phyloP scores from a whole-genome alignment of 2,329 filamentous ascomycete species.

The Cryphonectria parasitica region DNA sequence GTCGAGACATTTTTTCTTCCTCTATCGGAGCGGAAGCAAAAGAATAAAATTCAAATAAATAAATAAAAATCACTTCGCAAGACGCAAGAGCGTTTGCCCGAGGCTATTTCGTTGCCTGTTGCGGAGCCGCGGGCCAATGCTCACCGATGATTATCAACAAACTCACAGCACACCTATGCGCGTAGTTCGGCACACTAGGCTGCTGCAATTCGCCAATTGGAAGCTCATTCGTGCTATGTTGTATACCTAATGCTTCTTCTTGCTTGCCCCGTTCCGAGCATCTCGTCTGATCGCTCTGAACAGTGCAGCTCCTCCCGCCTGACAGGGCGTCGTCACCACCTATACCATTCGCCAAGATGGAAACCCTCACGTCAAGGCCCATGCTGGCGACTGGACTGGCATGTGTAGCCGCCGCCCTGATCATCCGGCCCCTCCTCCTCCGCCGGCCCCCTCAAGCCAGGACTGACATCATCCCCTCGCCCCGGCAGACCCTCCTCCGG shows the following conservation, averaged over 20 bases:
- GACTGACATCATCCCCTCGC: slow-evolving; percentile 34
- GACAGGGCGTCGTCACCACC: neutral
- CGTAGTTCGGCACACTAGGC: neutral
- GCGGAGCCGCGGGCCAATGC: neutral
- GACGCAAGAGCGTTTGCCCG: neutral
- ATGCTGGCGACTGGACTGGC: slow-evolving; percentile 7
- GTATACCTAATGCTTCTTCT: neutral
- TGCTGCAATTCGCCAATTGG: too few species aligned
- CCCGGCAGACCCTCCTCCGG: slow-evolving; percentile 6
- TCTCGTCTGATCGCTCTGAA: neutral
- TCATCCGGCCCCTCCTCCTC: slow-evolving; percentile 7
- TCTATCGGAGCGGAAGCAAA: neutral
- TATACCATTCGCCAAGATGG: slow-evolving; percentile 5
- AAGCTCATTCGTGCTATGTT: neutral
- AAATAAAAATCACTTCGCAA: too few species aligned
- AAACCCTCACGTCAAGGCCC: slow-evolving; percentile 2
- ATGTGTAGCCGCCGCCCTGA: slow-evolving; percentile 18
- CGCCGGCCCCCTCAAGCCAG: slow-evolving; percentile 21
- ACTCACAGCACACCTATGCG: neutral
- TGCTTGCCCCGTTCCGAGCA: neutral
- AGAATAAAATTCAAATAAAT: neutral
- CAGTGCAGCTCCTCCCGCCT: too few species aligned
- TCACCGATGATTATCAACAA: neutral
- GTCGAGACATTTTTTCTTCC: slow-evolving; percentile 64
- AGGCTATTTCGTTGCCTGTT: neutral